A percentile compares a stretch with the other conserved stretches of the same genome.
phyloP scores from a whole-genome alignment of 2,329 filamentous ascomycete genomes.

The Botrytis elliptica region DNA sequence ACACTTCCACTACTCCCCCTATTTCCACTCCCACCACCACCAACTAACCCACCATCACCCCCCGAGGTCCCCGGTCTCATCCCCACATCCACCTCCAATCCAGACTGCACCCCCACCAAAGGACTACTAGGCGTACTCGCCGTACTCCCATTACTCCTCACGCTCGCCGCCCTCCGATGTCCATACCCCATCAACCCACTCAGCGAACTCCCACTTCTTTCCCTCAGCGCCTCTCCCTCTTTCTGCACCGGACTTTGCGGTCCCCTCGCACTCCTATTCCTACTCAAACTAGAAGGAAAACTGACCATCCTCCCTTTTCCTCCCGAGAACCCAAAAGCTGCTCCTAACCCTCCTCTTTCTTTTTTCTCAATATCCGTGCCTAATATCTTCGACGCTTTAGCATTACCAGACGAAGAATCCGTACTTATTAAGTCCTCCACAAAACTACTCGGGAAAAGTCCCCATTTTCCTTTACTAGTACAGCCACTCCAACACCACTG shows the following conservation, averaged over 20 bases:
- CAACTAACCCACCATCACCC: slow-evolving; percentile 43
- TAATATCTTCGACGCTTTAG: slow-evolving; percentile 5
- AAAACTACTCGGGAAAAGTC: slow-evolving; percentile 36
- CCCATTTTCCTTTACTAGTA: slow-evolving; percentile 37
- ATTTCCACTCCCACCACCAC: slow-evolving; percentile 41
- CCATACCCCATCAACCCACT: slow-evolving; percentile 18
- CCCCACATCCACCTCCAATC: neutral
- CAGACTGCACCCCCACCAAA: neutral
- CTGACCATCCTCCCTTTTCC: neutral
- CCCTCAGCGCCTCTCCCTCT: neutral
- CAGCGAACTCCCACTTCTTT: slow-evolving; percentile 3
- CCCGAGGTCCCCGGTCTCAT: slow-evolving; percentile 42
- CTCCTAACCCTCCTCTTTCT: slow-evolving; percentile 17
- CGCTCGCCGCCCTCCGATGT: slow-evolving; percentile 15
- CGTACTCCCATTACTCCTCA: slow-evolving; percentile 18
- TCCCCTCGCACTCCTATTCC: slow-evolving; percentile 6
- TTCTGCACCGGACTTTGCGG: neutral
- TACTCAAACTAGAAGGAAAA: slow-evolving; percentile 13
- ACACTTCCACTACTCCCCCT: slow-evolving; percentile 40
- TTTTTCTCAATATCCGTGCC: slow-evolving; percentile 18
- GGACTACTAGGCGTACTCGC: slow-evolving; percentile 17
- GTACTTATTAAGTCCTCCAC: slow-evolving; percentile 29
- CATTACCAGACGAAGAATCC: slow-evolving; percentile 3
- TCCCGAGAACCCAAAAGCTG: neutral
- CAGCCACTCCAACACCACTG: slow-evolving; percentile 39